A percentile compares a stretch with the other conserved stretches of the same genome.
Evolutionary conservation across 441 rosid genomes (phyloP).

Genomic region (Adansonia rubrostipa): DNA sequence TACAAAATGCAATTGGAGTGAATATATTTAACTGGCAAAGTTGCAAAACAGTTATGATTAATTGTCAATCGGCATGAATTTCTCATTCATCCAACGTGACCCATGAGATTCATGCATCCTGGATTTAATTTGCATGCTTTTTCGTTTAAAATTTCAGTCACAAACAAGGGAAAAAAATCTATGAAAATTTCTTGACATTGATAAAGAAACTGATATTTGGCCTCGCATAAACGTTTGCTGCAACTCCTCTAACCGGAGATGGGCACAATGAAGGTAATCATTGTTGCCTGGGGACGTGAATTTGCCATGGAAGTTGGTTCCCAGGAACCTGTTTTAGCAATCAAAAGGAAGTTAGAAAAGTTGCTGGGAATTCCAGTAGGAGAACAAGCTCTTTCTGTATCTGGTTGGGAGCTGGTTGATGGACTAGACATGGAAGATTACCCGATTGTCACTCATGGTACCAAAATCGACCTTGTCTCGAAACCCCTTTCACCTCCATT

Average conservation of each 20-base stretch:
- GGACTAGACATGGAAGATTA: conserved; percentile 88
- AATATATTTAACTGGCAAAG: neutral
- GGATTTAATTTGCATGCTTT: neutral
- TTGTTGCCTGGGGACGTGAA: conserved; percentile 51
- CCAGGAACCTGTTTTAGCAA: conserved; percentile 55
- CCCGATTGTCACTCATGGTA: conserved; percentile 66
- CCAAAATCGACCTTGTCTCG: conserved; percentile 67
- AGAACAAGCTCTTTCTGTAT: conserved; percentile 61
- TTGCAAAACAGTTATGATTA: conserved; percentile 9
- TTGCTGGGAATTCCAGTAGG: conserved; percentile 53
- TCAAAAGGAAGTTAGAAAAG: conserved; percentile 53
- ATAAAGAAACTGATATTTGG: neutral
- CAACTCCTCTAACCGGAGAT: neutral
- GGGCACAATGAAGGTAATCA: conserved; percentile 48
- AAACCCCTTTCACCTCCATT: conserved; percentile 32
- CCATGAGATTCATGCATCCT: neutral
- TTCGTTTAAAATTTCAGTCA: neutral
- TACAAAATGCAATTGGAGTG: neutral
- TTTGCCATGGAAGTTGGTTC: conserved; percentile 49
- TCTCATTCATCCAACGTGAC: conserved; percentile 10
- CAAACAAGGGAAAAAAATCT: neutral
- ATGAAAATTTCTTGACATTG: neutral
- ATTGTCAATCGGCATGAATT: conserved; percentile 4
- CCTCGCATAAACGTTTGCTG: neutral
- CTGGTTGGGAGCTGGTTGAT: conserved; percentile 77